phyloP scores from a whole-genome alignment of 2,329 filamentous ascomycete genomes.

The Cryphonectria carpinicola region DNA sequence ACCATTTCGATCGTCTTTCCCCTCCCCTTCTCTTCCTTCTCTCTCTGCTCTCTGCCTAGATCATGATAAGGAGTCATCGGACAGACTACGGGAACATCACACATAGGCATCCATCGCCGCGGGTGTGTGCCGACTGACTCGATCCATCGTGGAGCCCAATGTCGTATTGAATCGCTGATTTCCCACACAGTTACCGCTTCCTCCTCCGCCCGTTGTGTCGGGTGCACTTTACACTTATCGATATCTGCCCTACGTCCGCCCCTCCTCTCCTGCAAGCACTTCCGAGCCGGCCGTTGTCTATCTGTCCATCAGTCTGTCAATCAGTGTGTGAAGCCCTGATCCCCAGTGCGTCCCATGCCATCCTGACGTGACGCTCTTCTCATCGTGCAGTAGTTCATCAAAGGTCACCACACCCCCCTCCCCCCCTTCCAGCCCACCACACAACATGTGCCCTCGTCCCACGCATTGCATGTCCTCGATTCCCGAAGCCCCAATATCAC shows the following conservation, averaged over 20 bases:
- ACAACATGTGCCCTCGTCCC: not conserved
- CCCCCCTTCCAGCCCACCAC: not conserved
- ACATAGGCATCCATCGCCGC: not conserved
- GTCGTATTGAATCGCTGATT: not conserved
- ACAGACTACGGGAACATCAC: not conserved
- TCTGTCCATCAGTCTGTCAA: not conserved
- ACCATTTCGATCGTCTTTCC: not conserved
- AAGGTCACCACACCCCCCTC: not conserved
- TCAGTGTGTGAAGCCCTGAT: not conserved
- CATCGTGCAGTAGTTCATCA: not conserved
- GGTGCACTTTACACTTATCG: constrained; percentile 13
- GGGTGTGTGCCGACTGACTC: constrained; percentile 2
- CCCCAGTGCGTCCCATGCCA: not conserved
- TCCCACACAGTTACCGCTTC: constrained; percentile 5
- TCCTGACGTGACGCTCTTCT: not conserved
- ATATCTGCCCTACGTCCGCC: constrained; percentile 9
- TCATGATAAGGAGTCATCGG: not conserved
- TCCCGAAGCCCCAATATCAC: not conserved
- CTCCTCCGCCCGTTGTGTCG: constrained; percentile 4
- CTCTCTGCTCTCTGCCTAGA: not conserved
- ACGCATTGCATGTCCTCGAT: constrained; percentile 4
- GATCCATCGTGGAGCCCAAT: constrained; percentile 5
- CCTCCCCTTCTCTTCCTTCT: not conserved
- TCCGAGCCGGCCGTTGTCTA: not conserved
- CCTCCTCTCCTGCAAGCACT: not conserved